These are phyloP conservation scores for Boletus reticuloceps DNA, from an alignment of 768 basidiomycete species.

Conservation along the genomic window DNA sequence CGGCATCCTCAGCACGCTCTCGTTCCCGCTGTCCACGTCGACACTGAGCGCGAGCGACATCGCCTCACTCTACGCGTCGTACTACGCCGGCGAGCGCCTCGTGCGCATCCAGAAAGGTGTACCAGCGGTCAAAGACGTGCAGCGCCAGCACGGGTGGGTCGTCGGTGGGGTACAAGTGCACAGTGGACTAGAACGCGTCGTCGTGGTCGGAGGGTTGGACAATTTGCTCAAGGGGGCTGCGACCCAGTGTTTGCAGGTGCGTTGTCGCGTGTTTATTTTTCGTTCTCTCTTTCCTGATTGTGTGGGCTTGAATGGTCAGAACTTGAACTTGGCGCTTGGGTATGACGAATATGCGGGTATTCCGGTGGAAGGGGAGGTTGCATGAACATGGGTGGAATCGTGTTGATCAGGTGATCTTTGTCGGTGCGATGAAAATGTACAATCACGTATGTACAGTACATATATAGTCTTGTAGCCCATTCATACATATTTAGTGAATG, in stretches of 20 bases:
- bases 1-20: slow-evolving; percentile 87
- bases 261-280: slow-evolving; percentile 21
- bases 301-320: slow-evolving; percentile 52
- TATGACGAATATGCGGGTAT: slow-evolving; percentile 85
- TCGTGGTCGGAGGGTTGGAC: slow-evolving; percentile 94
- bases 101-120: slow-evolving; percentile 66
- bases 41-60: slow-evolving; percentile 72
- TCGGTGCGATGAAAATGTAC: neutral
- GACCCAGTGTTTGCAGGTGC: slow-evolving; percentile 94
- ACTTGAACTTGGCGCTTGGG: slow-evolving; percentile 86
- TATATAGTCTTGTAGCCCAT: neutral
- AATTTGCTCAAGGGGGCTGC: slow-evolving; percentile 98
- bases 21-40: slow-evolving; percentile 67
- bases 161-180: slow-evolving; percentile 95
- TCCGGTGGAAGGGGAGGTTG: slow-evolving; percentile 32
- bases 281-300: neutral
- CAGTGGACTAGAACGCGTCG: slow-evolving; percentile 83
- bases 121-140: slow-evolving; percentile 70
- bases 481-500: neutral
- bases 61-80: slow-evolving; percentile 66
- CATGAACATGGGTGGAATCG: neutral
- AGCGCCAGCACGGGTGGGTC: slow-evolving; percentile 83
- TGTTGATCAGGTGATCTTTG: neutral
- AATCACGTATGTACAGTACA: neutral
- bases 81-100: slow-evolving; percentile 74